Conservation (phyloP, 1,284 basidiomycete genomes). For the Tilletia caries region DNA sequence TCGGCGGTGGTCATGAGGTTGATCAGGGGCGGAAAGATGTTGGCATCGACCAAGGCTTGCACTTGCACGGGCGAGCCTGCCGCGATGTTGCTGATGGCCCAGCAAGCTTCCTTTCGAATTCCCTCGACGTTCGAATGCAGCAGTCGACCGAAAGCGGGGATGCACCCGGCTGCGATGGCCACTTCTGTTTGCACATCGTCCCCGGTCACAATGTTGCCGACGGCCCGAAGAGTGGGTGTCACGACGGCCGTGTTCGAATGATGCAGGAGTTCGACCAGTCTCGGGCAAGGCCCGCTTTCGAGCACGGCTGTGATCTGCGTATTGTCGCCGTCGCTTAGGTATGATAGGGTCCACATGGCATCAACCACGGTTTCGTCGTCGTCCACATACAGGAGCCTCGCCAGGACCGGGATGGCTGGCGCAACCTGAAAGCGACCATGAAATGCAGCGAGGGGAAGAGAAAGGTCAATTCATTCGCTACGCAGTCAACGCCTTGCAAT, state of each 20-base stretch:
- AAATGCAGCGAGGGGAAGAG: neutral
- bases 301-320: slow-evolving; percentile 99
- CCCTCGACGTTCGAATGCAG: slow-evolving; percentile 94
- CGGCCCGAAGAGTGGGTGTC: slow-evolving; percentile 92
- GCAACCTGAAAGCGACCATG: slow-evolving; percentile 68
- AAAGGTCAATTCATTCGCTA: too few relatives aligned
- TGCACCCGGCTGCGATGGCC: slow-evolving; percentile 90
- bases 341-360: slow-evolving; percentile 99
- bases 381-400: slow-evolving; percentile 96
- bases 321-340: slow-evolving; percentile 97
- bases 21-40: slow-evolving; percentile 94
- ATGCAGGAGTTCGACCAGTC: slow-evolving; percentile 93
- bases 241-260: slow-evolving; percentile 97
- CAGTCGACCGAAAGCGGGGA: slow-evolving; percentile 83
- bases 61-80: slow-evolving; percentile 95
- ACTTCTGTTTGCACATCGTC: slow-evolving; percentile 99
- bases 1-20: slow-evolving; percentile 96
- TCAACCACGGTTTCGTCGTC: slow-evolving; percentile 99
- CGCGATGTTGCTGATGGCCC: slow-evolving; percentile 99
- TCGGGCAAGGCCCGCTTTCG: slow-evolving; percentile 93
- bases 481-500: too few relatives aligned
- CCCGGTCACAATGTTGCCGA: slow-evolving; percentile 97
- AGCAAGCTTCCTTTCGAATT: slow-evolving; percentile 90
- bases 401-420: slow-evolving; percentile 89
- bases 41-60: slow-evolving; percentile 70